Evolutionary conservation across 257 asterid species (phyloP).

Genomic region (Solanum peruvianum): DNA sequence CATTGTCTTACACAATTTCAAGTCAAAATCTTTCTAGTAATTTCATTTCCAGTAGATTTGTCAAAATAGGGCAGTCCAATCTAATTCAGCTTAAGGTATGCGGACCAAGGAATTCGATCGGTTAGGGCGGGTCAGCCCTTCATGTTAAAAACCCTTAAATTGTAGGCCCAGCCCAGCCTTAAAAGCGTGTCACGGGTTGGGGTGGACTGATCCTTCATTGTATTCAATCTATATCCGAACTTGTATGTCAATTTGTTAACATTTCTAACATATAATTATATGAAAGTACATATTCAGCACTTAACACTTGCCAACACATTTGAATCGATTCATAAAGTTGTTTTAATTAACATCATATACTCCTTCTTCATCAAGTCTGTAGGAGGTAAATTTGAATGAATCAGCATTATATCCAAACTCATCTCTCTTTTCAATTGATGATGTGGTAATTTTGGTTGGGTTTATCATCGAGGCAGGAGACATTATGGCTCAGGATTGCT

Average conservation of each 20-base stretch:
- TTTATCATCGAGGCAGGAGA: too few species aligned
- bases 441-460: too few species aligned
- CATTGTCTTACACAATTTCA: not conserved
- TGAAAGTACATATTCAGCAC: not conserved
- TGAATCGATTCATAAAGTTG: not conserved
- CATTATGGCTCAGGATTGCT: too few species aligned
- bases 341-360: too few species aligned
- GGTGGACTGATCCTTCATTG: not conserved
- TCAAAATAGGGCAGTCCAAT: not conserved
- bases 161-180: not conserved
- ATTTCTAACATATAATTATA: too few species aligned
- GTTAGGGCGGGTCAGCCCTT: too few species aligned
- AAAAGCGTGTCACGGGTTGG: not conserved
- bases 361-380: too few species aligned
- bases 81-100: not conserved
- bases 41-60: not conserved
- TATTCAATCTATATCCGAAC: not conserved
- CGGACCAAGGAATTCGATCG: too few species aligned
- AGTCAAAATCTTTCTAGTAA: not conserved
- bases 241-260: not conserved
- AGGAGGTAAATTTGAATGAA: too few species aligned
- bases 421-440: too few species aligned
- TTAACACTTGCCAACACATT: not conserved
- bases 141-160: not conserved
- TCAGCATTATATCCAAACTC: too few species aligned